Evolutionary conservation across 371 early-diverging fungal genomes (phyloP).

Genomic region (Mortierella sp.): DNA sequence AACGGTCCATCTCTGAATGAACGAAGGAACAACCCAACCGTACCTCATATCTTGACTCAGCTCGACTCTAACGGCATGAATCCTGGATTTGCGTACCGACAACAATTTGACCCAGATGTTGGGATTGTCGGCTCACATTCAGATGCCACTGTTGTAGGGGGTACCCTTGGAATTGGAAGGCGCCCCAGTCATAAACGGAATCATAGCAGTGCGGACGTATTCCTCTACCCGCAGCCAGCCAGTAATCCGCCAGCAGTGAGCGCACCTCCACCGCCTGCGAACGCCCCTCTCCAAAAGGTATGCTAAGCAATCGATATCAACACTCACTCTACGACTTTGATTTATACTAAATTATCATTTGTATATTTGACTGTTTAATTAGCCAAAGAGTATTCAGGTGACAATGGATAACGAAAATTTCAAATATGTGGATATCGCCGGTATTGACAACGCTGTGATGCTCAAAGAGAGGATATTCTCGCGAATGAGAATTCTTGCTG

Average conservation of each 20-base stretch:
- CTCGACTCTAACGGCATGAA: constrained; percentile 7
- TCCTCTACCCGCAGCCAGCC: constrained; percentile 22
- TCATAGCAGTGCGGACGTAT: constrained; percentile 44
- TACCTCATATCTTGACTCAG: constrained; percentile 46
- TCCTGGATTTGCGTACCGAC: constrained; percentile 12
- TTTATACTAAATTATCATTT: too few relatives aligned
- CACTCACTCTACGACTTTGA: too few relatives aligned
- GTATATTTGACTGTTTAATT: background rate
- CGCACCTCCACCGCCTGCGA: constrained; percentile 13
- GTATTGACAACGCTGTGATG: constrained; percentile 59
- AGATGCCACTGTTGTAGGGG: constrained; percentile 44
- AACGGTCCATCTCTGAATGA: constrained; percentile 42
- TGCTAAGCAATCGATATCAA: background rate
- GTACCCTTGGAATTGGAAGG: constrained; percentile 42
- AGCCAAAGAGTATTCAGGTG: constrained; percentile 63
- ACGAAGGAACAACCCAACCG: constrained; percentile 39
- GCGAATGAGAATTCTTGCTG: constrained; percentile 56
- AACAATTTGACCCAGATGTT: constrained; percentile 6
- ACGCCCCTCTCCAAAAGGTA: constrained; percentile 14
- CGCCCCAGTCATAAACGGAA: constrained; percentile 42
- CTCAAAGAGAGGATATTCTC: constrained; percentile 62
- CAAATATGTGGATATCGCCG: constrained; percentile 63
- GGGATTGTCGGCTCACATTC: constrained; percentile 16
- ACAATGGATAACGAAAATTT: constrained; percentile 67
- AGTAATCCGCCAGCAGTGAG: too few relatives aligned